Evolutionary conservation across 139 green algal genomes (phyloP).

Genomic region (Picochlorum sp.): DNA sequence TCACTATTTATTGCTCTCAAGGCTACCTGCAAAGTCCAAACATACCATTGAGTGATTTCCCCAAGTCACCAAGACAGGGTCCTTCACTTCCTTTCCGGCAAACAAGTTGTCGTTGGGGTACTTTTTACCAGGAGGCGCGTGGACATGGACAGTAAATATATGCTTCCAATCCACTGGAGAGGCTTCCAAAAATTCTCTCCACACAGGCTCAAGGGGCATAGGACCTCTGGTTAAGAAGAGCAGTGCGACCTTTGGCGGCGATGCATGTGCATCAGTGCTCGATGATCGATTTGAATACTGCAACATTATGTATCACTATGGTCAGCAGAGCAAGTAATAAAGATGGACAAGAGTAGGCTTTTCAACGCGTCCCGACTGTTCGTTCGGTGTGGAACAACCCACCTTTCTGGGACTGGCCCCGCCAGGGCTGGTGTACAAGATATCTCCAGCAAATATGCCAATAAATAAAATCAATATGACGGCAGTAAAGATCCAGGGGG

Average conservation of each 20-base stretch:
- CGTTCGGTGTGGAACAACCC: no score
- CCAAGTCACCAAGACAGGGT: conserved; percentile 6
- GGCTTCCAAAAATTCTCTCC: conserved; percentile 7
- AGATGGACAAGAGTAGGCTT: no score
- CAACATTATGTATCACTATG: no score
- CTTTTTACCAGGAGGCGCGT: conserved; percentile 7
- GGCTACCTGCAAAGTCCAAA: no score
- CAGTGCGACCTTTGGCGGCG: conserved; percentile 20
- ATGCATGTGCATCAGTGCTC: no score
- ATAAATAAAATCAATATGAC: neutral
- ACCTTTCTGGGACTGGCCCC: no score
- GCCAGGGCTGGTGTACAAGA: no score
- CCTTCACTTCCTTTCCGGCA: conserved; percentile 3
- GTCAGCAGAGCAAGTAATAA: no score
- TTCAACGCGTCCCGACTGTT: no score
- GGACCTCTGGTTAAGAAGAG: conserved; percentile 26
- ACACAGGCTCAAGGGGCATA: conserved; percentile 23
- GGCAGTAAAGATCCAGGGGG: neutral
- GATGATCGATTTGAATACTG: no score
- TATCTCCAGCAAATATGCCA: neutral
- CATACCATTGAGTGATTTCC: conserved; percentile 17
- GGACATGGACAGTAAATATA: conserved; percentile 23
- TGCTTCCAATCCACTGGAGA: neutral
- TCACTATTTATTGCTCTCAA: neutral
- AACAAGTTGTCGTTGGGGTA: conserved; percentile 16